Base-by-base conservation (phyloP, 2,329 filamentous ascomycete species). In the Cercospora beticola region DNA sequence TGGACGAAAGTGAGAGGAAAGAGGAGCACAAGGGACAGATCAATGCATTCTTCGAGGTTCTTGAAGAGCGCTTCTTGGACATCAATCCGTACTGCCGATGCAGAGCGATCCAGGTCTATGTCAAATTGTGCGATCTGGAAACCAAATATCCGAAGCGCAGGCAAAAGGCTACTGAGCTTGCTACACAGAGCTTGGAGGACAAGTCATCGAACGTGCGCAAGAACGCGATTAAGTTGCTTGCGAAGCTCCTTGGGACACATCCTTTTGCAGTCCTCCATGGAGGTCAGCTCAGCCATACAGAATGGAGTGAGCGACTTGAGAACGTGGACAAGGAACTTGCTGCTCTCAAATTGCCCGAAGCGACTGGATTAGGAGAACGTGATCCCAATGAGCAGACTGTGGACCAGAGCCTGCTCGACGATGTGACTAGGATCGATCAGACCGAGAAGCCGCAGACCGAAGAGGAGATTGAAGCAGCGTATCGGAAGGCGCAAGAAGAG, bases 191-290 rank as follows among this genome's bases (percentile, higher is more conserved):
- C 79, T 84, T 99, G 2, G 92, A 97, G 79, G 96, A 99, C 82
- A 98, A 97, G 85, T 98, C 94, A 82, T 99, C 95, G 81, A 97
- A 98, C 76, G 95, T 99, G 33, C 88, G 95, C 70, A 88, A 94
- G 68, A 98, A 98, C 78, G 94, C 95, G 2, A 95, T 99, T 78
- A 98, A 97, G 80, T 83, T 99, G 6, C 85, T 99, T 1, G 92
- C 90, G 5, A 91, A 91, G 54, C 84, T 99, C 6, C 92, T 99
- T 74, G 93, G 94, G 71, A 97, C 94, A 0, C 95, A 99, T 79
- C 95, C 95, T 1, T 99, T 97, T 76, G 93, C 91, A 43, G 89
- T 94, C 18, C 90, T 97, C 83, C 93, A 98, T 75, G 94, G 93
- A 23, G 93, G 93, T 0, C 90, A 95, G 74, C 87, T 99, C 3